Base-by-base conservation (phyloP, 1,284 basidiomycete species). In the Serendipita sp. region DNA sequence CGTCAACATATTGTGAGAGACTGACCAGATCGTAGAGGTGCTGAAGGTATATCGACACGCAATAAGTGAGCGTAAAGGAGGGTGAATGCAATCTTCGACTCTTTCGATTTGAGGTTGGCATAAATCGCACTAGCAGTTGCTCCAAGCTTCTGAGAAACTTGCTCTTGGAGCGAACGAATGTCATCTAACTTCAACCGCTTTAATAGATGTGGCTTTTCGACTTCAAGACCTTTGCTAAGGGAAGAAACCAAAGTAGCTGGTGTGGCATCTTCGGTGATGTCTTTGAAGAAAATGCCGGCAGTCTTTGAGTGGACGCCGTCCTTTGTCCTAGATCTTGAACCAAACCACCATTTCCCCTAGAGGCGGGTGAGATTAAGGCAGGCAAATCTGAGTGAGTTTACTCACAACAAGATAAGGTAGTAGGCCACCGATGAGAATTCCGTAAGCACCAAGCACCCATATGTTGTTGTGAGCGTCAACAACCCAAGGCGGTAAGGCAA, bases 331-430 rank as follows among this genome's bases (percentile, higher is more conserved):
- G 85, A 81, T 63, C 91, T 82, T 68, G 87, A 91, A 15, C 93
- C 91, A 72, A 98, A 99, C 96, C 96, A 99, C 96, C 96, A 99
- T 62, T 85, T 82, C 22, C 91, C 90, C 84, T 87, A 67, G 17
- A 44, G 62, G 64, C 32, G 22, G 63, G 49, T 30, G 49, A 41
- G 30, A 30, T 6, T 17, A 5, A 10, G 22, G 50, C n/a, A n/a
- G 15, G 8, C 45, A 44, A 35, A 67, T 65, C 65, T 67, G 65
- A 50, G 4, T 44, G 32, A 43, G 5, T 2, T 34, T 15, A 79
- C 84, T 67, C 72, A 83, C 84, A 65, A 93, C 93, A n/a, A 94
- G 76, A 64, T 81, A 82, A 35, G 96, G 96, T 22, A 99, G 80
- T 2, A 85, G 81, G 60, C 88, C 84, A 63, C 94, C 96, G 65